A percentile compares a stretch with the other conserved stretches of the same genome.
Conservation (phyloP, 164 flowering plant genomes). For the Vitis rotundifolia region DNA sequence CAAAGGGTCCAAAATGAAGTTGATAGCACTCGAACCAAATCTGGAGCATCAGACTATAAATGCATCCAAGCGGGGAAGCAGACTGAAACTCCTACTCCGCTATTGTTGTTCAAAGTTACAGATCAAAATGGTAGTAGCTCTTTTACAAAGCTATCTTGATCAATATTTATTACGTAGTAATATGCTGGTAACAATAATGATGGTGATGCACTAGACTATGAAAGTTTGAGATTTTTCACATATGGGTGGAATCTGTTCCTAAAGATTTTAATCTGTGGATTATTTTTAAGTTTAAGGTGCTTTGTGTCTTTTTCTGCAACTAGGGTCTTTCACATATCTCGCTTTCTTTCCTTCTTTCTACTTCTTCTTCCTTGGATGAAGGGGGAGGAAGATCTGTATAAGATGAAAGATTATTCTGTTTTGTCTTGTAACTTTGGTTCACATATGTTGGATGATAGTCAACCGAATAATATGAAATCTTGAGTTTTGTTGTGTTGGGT, state of each 20-base stretch:
- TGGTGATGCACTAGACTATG: neutral
- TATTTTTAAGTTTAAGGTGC: neutral
- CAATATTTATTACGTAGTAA: neutral
- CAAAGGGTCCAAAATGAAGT: slow-evolving; percentile 19
- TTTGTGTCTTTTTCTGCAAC: too few species aligned
- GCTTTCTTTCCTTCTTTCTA: too few species aligned
- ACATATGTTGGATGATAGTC: too few species aligned
- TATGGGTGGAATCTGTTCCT: neutral
- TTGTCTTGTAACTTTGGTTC: neutral
- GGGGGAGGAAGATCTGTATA: too few species aligned
- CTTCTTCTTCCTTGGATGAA: too few species aligned
- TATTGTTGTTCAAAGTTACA: slow-evolving; percentile 16
- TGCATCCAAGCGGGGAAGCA: slow-evolving; percentile 3
- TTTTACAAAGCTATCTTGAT: slow-evolving; percentile 9
- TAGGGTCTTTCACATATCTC: too few species aligned
- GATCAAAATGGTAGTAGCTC: slow-evolving; percentile 16
- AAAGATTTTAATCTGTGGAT: neutral
- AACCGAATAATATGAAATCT: too few species aligned
- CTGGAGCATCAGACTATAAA: slow-evolving; percentile 8
- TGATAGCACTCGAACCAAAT: slow-evolving; percentile 16
- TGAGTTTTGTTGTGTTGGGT: neutral
- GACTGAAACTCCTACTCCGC: slow-evolving; percentile 10
- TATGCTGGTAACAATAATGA: neutral
- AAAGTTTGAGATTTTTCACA: too few species aligned
- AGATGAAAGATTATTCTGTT: neutral